These are phyloP conservation scores for Tanacetum coccineum DNA, from an alignment of 129 eudicot genomes.

Conservation along the genomic window DNA sequence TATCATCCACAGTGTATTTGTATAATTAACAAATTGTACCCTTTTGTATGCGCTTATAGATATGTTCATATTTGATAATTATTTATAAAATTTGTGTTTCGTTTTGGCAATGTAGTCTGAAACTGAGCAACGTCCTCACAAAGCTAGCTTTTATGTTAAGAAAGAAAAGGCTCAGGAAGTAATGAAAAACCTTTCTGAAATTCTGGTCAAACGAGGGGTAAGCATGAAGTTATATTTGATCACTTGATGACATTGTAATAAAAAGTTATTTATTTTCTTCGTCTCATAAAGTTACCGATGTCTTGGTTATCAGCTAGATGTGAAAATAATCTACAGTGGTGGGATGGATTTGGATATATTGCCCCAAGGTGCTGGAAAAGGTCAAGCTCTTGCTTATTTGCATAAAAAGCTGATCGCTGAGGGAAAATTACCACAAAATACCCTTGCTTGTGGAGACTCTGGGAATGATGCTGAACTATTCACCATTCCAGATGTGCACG, in stretches of 20 bases:
- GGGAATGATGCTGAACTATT: constrained; percentile 95
- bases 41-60: too few relatives aligned
- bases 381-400: constrained; percentile 95
- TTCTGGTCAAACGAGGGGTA: constrained; percentile 71
- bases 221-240: constrained; percentile 18
- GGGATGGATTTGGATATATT: constrained; percentile 88
- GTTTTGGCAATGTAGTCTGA: too few relatives aligned
- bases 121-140: too few relatives aligned
- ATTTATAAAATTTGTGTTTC: too few relatives aligned
- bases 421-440: constrained; percentile 60
- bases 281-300: neutral
- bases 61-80: too few relatives aligned
- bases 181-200: neutral
- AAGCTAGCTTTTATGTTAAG: too few relatives aligned
- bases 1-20: too few relatives aligned
- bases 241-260: neutral
- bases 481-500: constrained; percentile 84
- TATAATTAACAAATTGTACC: too few relatives aligned
- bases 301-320: constrained; percentile 68
- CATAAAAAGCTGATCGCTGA: constrained; percentile 52
- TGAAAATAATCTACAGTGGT: constrained; percentile 90
- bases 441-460: constrained; percentile 95
- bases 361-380: constrained; percentile 99
- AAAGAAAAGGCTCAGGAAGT: too few relatives aligned
- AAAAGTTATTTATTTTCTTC: neutral